Evolutionary conservation across 2,329 filamentous ascomycete genomes (phyloP), one percentile per base, ranked within the genome.

Genomic region (Xylaria sp.): DNA sequence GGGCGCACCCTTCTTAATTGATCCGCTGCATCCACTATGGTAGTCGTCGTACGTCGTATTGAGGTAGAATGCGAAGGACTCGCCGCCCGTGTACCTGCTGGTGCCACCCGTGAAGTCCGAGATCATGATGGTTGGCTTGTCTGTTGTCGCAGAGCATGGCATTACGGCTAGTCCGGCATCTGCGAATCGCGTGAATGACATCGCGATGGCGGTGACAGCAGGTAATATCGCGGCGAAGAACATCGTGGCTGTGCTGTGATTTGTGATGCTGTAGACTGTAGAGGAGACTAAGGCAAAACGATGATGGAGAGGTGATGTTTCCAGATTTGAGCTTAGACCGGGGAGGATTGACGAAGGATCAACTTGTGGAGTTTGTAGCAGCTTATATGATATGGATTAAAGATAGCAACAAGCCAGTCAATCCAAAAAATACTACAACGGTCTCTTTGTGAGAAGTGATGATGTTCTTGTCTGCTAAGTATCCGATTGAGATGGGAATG

Each of bases 1-100:
- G 44, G 51, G 40, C 9, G 66, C 66, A 20, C 59, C 69, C 4
- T 67, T 65, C 33, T 10, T 26, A 6, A 72, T 61, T 1, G 61
- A 64, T 6, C 71, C 71, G 40, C 64, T 65, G 66, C 71, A 72
- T 20, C 71, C 71, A 59, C 66, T 69, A 51, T 66, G 63, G 57
- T 71, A 72, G 59, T 66, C 69, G 33, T 67, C 53, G 62, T 71
- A 72, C 31, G 61, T 69, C 26, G 64, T 69, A 58, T 67, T 65
- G 48, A 72, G 71, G 56, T 68, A 68, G 66, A 72, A 72, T 1
- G 67, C 63, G 59, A 72, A 72, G 1, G 69, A 71, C 57, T 71
- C 66, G 65, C 69, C 67, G 46, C 69, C 69, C 4, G 66, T 69
- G 62, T 72, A 71, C 38, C n/a, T 48, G 53, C 69, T 67, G 33